phyloP scores from a whole-genome alignment of 495 filamentous ascomycete species.

The Aspergillus kassunensis region DNA sequence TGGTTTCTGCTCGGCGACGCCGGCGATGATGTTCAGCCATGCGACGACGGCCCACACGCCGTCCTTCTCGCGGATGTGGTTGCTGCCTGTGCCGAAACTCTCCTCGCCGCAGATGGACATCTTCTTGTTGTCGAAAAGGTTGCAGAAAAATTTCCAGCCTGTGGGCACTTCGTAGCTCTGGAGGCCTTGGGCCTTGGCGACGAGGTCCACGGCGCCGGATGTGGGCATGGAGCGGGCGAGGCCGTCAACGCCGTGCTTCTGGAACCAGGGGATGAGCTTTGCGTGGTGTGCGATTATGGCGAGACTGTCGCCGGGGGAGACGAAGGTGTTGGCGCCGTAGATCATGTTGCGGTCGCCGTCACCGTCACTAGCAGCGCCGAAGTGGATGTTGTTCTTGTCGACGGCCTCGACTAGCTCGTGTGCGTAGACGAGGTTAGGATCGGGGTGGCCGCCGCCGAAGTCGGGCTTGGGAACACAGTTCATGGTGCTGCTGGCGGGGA shows the following conservation, averaged over 20 bases:
- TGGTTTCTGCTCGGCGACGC: constrained; percentile 77
- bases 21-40: constrained; percentile 98
- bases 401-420: constrained; percentile 92
- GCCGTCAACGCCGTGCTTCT: constrained; percentile 92
- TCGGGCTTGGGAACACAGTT: constrained; percentile 91
- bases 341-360: constrained; percentile 99
- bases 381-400: constrained; percentile 86
- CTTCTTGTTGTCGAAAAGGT: constrained; percentile 93
- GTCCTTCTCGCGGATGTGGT: constrained; percentile 99
- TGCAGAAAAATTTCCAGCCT: constrained; percentile 99
- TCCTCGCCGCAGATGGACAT: constrained; percentile 99
- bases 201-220: constrained; percentile 88
- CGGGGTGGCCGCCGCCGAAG: constrained; percentile 95
- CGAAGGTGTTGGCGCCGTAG: constrained; percentile 93
- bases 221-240: constrained; percentile 97
- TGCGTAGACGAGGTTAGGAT: constrained; percentile 97
- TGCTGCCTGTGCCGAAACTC: constrained; percentile 96
- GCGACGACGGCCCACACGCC: constrained; percentile 95
- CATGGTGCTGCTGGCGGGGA: constrained; percentile 72
- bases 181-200: constrained; percentile 89
- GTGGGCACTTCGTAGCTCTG: constrained; percentile 96
- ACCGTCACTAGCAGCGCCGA: constrained; percentile 93
- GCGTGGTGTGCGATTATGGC: constrained; percentile 98
- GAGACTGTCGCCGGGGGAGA: constrained; percentile 93
- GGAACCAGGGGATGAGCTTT: constrained; percentile 90